phyloP scores from a whole-genome alignment of 176 grass and related monocot genomes.

The sorghum (Sorghum bicolor) region Sorghum_bicolor_NCBIv3 NC_012870.2:71480501-71481000 shows the following conservation, averaged over 20 bases:
- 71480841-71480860: not conserved
- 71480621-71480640: not conserved
- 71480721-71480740: not conserved
- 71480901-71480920: not conserved
- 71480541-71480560: not conserved
- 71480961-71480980: not conserved
- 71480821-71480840: not conserved
- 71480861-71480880: not conserved
- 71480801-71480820: not conserved
- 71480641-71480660: not conserved
- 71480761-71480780: not conserved
- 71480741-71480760: not conserved
- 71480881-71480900: not conserved
- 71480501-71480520: not conserved
- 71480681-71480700: not conserved
- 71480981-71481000: not conserved
- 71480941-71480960: not conserved
- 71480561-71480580: not conserved
- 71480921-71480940: not conserved
- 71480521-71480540: not conserved
- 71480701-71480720: not conserved
- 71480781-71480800: not conserved
- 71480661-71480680: not conserved
- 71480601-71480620: not conserved
- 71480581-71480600: not conserved